Evolutionary conservation across 441 rosid species (phyloP).

Genomic region (Syzygium malaccense): DNA sequence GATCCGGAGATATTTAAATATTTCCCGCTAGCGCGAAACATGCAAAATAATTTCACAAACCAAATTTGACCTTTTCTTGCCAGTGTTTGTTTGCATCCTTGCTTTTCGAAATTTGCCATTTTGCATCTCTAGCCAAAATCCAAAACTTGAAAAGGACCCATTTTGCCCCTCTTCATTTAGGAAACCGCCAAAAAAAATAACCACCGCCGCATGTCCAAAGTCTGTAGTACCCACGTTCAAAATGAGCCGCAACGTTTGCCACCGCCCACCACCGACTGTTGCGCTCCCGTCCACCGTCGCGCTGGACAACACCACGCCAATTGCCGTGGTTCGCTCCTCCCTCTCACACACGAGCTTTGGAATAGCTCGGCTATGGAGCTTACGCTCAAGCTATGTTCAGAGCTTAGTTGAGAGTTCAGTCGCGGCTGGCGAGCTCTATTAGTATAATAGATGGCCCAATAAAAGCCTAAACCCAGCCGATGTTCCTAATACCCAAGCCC

Average conservation of each 20-base stretch:
- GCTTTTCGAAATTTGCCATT: neutral
- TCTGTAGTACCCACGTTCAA: rapidly evolving
- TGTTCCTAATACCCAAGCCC: too few species aligned
- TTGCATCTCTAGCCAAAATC: neutral
- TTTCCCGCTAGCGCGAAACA: neutral
- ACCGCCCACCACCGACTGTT: neutral
- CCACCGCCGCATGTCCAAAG: rapidly evolving
- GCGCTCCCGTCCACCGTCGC: rapidly evolving
- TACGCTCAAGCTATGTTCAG: neutral
- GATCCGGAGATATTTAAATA: neutral
- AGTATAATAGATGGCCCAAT: neutral
- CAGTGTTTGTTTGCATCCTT: neutral
- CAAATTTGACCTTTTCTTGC: neutral
- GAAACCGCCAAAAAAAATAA: neutral
- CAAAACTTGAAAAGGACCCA: neutral
- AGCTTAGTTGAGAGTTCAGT: neutral
- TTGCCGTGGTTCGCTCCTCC: too few species aligned
- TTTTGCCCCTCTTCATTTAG: neutral
- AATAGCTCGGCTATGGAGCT: neutral
- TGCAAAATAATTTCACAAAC: neutral
- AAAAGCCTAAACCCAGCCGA: too few species aligned
- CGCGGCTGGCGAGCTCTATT: neutral
- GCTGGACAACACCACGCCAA: too few species aligned
- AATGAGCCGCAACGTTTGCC: neutral
- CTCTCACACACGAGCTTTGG: rapidly evolving